phyloP scores from a whole-genome alignment of 1,139 yeast species.

The Hyphopichia fennica region DNA sequence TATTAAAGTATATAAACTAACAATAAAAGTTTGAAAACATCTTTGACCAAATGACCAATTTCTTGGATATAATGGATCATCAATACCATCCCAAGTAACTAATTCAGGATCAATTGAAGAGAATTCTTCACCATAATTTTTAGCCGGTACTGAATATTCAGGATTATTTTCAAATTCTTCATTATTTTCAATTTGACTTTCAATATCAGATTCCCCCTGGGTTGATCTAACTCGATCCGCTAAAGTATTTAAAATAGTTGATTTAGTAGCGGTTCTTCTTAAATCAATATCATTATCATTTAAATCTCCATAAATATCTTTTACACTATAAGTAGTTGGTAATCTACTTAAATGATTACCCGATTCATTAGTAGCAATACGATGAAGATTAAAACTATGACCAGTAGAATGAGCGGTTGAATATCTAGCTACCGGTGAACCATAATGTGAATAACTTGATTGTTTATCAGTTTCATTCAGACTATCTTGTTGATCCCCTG shows the following conservation, averaged over 20 bases:
- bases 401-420: neutral
- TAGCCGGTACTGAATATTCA: slow-evolving; percentile 41
- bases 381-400: neutral
- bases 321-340: slow-evolving; percentile 22
- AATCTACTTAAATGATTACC: neutral
- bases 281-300: slow-evolving; percentile 24
- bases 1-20: slow-evolving; percentile 52
- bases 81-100: slow-evolving; percentile 63
- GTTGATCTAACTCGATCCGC: slow-evolving; percentile 14
- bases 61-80: slow-evolving; percentile 61
- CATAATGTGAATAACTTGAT: no score
- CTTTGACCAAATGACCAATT: slow-evolving; percentile 53
- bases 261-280: slow-evolving; percentile 33
- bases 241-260: slow-evolving; percentile 32
- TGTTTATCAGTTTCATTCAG: no score
- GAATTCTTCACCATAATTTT: slow-evolving; percentile 51
- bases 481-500: no score
- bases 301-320: slow-evolving; percentile 30
- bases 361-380: neutral
- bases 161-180: slow-evolving; percentile 22
- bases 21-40: slow-evolving; percentile 46
- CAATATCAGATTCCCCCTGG: neutral
- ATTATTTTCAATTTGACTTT: neutral
- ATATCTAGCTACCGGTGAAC: neutral
- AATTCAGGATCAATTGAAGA: slow-evolving; percentile 57